Base-by-base conservation (phyloP, 2,329 filamentous ascomycete species). In the Trichoderma harzianum region DNA sequence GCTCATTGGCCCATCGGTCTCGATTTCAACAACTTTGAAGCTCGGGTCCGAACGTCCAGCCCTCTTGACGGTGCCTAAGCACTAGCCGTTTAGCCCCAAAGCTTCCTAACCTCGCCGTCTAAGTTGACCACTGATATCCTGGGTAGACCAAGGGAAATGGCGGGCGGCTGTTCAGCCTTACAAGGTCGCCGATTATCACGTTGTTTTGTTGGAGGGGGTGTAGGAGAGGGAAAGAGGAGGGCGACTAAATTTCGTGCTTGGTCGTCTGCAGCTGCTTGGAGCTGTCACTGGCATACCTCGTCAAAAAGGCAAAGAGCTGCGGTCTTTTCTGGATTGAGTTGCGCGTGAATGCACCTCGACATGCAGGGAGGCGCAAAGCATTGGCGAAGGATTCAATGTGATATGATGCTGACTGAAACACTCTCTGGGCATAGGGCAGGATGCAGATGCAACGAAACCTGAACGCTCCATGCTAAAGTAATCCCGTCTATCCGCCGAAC, bases 121-220 rank as follows among this genome's bases (percentile, higher is more conserved):
- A 16, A n/a, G 18, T 30, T 24, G 66, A 24, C 53, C 36, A 55
- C 47, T 16, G 39, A 32, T 69, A 16, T 36, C 55, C 43, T 32
- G 18, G 64, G 32, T 67, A 55, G 63, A 43, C 26, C 26, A 30
- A 58, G 64, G 64, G 24, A 21, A 34, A 69, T 32, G 66, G 26
- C 39, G 43, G 64, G 57, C 57, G 30, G 66, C 67, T 58, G 18
- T 69, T 69, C 67, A 69, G 67, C 67, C 67, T 69, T 69, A 69
- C 16, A 36, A 62, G 55, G 67, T 61, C 24, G 14, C 21, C 34
- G 11, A 24, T 18, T 58, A 28, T 61, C 26, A 32, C 21, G 43
- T 36, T 36, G n/a, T 28, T 6, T 28, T 16, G 34, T 28, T 10
- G 61, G 24, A 30, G n/a, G 10, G 8, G n/a, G 7, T 3, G 39